Evolutionary conservation across 352 stramenopile genomes (phyloP), one percentile per base, ranked within the genome.

Genomic region (Phytopythium ostracodes): DNA sequence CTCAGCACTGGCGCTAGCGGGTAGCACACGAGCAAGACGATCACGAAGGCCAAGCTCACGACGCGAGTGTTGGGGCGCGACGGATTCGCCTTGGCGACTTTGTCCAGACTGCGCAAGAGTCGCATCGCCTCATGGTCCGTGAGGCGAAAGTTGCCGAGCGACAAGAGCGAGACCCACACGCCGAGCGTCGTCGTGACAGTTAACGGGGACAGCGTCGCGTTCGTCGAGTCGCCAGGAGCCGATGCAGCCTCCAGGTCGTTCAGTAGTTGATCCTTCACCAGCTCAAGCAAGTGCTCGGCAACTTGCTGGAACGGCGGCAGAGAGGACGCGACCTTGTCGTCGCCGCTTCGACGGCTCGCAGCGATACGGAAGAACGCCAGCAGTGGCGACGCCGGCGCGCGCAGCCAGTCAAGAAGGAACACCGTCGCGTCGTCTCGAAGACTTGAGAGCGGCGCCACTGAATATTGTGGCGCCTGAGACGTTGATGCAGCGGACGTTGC

Each of bases 1-100:
- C 71, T 79, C 44, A 88, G 69, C 4, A 67, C 64, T 17, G 79
- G 71, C 0, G 75, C 74, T 0, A 79, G 71, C 20, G 78, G 78
- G 31, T 85, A 83, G 62, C 81, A 90, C 31, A 90, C 25, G 40
- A 88, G 60, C 17, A 90, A 54, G 20, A 88, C 69, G 25, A 84
- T 60, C 31, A 87, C 59, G 62, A 87, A 90, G 29, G 71, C 75
- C 14, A 90, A 58, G 18, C 70, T 79, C n/a, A 87, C 67, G 9
- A 72, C 57, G 17, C 78, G 81, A 12, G 69, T 68, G 18, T 67
- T 79, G 14, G 56, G 49, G 31, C 40, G 71, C 12, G 40, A 38
- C 6, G 66, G 25, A 22, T 69, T 9, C 8, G 33, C 47, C 63
- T 79, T 79, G 24, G 65, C 64, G 11, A 85, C 25, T 14, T 66